These are phyloP conservation scores for Sistotremastrum suecicum DNA, from an alignment of 768 basidiomycete genomes.

Conservation along the genomic window DNA sequence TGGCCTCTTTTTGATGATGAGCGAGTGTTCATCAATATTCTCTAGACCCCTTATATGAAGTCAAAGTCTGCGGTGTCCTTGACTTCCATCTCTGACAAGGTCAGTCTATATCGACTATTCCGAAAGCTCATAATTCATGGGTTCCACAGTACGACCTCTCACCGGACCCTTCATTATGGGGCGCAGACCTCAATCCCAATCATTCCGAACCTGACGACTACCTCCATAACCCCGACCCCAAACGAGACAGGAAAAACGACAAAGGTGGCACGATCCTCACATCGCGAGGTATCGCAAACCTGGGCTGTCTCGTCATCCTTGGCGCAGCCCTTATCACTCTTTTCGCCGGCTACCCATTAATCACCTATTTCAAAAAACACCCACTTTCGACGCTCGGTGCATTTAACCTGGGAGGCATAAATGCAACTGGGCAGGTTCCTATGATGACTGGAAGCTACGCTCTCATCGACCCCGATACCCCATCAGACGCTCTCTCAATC, in stretches of 20 bases:
- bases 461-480: slow-evolving; percentile 68
- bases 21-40: not conserved
- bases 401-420: slow-evolving; percentile 67
- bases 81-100: slow-evolving; percentile 49
- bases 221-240: slow-evolving; percentile 62
- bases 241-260: slow-evolving; percentile 43
- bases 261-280: slow-evolving; percentile 49
- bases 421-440: slow-evolving; percentile 56
- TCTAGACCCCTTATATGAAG: slow-evolving; percentile 18
- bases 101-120: slow-evolving; percentile 8
- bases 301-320: slow-evolving; percentile 53
- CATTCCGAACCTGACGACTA: slow-evolving; percentile 51
- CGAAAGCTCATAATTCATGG: not conserved
- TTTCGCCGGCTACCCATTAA: slow-evolving; percentile 52
- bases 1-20: not conserved
- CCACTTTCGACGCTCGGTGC: slow-evolving; percentile 37
- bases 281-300: slow-evolving; percentile 45
- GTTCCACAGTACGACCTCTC: slow-evolving; percentile 50
- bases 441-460: slow-evolving; percentile 40
- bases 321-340: slow-evolving; percentile 26
- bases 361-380: slow-evolving; percentile 38
- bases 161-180: slow-evolving; percentile 61
- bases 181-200: slow-evolving; percentile 45
- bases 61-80: slow-evolving; percentile 24
- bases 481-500: slow-evolving; percentile 38